phyloP scores from a whole-genome alignment of 2,329 filamentous ascomycete species.

The Taxawa tesnikishii region DNA sequence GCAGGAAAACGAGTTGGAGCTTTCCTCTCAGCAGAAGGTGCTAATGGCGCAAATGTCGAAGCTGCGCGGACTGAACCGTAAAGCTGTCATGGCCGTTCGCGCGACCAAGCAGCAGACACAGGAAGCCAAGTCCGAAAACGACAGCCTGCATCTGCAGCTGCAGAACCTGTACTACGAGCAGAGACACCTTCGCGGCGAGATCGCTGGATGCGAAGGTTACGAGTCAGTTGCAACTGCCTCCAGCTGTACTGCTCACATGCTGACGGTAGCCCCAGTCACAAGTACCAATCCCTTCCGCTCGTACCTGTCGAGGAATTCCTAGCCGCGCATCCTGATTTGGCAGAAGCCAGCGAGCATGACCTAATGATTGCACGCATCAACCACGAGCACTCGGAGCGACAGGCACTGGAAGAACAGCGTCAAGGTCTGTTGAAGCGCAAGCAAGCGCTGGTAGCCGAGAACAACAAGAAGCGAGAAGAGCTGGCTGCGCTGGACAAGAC shows the following conservation, averaged over 20 bases:
- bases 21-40: constrained; percentile 66
- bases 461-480: constrained; percentile 89
- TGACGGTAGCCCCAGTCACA: constrained; percentile 48
- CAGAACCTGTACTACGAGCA: constrained; percentile 98
- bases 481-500: constrained; percentile 83
- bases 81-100: constrained; percentile 67
- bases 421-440: constrained; percentile 52
- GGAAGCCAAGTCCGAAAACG: constrained; percentile 80
- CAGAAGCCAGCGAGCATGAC: constrained; percentile 60
- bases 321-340: constrained; percentile 59
- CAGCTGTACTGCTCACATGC: not conserved
- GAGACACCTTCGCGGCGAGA: constrained; percentile 79
- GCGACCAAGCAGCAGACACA: constrained; percentile 78
- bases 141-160: constrained; percentile 78
- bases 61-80: constrained; percentile 70
- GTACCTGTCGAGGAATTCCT: constrained; percentile 78
- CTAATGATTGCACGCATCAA: constrained; percentile 85
- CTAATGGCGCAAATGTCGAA: constrained; percentile 69
- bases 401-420: constrained; percentile 73
- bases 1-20: constrained; percentile 41
- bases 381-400: constrained; percentile 74
- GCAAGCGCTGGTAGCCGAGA: constrained; percentile 57
- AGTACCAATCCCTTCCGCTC: constrained; percentile 74
- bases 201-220: constrained; percentile 78
- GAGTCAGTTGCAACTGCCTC: constrained; percentile 49